A percentile compares a stretch with the other conserved stretches of the same genome.
phyloP scores from a whole-genome alignment of 305 asterid species.

The Rubia tinctorum region DNA sequence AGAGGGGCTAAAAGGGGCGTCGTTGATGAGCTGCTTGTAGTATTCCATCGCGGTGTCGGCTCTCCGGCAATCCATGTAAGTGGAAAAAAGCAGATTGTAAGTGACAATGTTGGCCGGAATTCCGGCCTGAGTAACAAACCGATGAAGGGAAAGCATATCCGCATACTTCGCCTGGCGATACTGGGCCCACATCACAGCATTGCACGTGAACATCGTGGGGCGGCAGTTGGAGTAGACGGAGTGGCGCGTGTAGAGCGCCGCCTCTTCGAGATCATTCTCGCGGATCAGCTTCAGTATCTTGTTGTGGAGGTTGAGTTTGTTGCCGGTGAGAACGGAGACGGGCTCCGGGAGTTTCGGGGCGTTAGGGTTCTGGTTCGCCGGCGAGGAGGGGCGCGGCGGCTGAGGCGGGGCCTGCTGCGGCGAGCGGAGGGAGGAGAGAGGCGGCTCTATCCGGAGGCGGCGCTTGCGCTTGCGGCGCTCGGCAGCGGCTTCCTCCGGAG shows the following conservation, averaged over 20 bases:
- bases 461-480: constrained; percentile 90
- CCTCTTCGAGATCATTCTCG: constrained; percentile 86
- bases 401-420: constrained; percentile 43
- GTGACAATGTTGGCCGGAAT: constrained; percentile 75
- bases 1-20: constrained; percentile 71
- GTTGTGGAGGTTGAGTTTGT: constrained; percentile 69
- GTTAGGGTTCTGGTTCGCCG: constrained; percentile 65
- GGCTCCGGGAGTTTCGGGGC: constrained; percentile 95
- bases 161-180: constrained; percentile 70
- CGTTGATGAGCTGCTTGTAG: constrained; percentile 68
- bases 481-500: constrained; percentile 97
- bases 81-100: constrained; percentile 63
- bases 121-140: constrained; percentile 92
- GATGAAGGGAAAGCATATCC: constrained; percentile 81
- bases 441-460: constrained; percentile 88
- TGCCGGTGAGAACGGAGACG: constrained; percentile 62
- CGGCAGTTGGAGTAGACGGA: constrained; percentile 85
- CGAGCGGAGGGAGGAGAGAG: constrained; percentile 65
- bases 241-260: constrained; percentile 87
- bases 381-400: constrained; percentile 40
- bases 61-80: constrained; percentile 82
- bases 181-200: constrained; percentile 78
- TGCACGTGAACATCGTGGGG: constrained; percentile 79
- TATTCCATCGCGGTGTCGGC: constrained; percentile 87
- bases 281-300: constrained; percentile 69